Conservation (phyloP, 2,329 filamentous ascomycete genomes). For the Ceratocystis diversiconidia region DNA sequence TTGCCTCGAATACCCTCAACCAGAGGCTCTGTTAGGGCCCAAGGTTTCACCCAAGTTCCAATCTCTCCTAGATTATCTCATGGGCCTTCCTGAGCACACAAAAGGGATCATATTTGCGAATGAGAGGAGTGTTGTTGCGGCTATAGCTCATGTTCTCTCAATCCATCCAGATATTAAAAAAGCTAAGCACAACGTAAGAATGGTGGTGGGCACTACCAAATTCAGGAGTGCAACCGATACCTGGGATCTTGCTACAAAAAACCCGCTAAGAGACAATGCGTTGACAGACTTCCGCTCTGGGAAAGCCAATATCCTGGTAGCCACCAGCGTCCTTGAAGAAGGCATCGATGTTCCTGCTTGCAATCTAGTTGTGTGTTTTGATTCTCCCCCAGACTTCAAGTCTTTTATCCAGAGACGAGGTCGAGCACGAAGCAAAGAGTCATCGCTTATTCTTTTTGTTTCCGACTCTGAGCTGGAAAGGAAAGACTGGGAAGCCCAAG, state of each 20-base stretch:
- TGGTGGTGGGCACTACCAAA: conserved; percentile 40
- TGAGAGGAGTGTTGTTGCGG: conserved; percentile 45
- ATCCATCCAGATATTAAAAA: conserved; percentile 33
- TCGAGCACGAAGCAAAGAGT: conserved; percentile 37
- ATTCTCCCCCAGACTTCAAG: conserved; percentile 36
- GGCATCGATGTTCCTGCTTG: conserved; percentile 53
- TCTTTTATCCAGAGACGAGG: conserved; percentile 45
- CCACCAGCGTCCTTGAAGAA: conserved; percentile 52
- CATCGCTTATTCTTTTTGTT: conserved; percentile 36
- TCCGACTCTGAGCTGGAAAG: neutral
- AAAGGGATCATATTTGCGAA: conserved; percentile 55
- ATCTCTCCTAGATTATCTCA: conserved; percentile 38
- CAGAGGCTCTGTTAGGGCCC: conserved; percentile 17
- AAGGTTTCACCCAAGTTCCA: conserved; percentile 44
- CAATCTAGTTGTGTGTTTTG: conserved; percentile 47
- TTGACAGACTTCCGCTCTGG: conserved; percentile 39
- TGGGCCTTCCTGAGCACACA: neutral
- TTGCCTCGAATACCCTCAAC: conserved; percentile 20
- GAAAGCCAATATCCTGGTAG: conserved; percentile 42
- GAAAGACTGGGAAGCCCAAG: conserved; percentile 44
- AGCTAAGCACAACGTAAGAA: conserved; percentile 35
- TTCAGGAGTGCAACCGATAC: conserved; percentile 29
- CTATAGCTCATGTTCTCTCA: conserved; percentile 44
- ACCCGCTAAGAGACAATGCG: conserved; percentile 24
- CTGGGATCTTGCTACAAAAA: conserved; percentile 25